Evolutionary conservation across 805 yeast genomes (phyloP), one percentile per base, ranked within the genome.

Genomic region (Ogataea pignaliae): DNA sequence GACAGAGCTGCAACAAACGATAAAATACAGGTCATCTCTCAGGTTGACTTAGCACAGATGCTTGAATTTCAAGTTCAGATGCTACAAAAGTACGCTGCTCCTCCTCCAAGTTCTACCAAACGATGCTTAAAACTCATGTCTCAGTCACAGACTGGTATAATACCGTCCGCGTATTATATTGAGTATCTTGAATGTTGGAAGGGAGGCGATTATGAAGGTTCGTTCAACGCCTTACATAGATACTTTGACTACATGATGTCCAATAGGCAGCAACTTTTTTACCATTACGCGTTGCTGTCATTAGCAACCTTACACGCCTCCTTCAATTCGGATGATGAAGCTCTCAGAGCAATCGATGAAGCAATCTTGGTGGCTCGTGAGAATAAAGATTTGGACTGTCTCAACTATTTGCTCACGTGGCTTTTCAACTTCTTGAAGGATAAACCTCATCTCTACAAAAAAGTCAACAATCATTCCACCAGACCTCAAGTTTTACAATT

Each of bases 291-390:
- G 1, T 66, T 88, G 29, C 69, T 87, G 15, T 81, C 85, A 2
- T 65, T 84, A 39, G 95, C 93, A 0, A 71, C 85, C 0, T 64
- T 86, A 34, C 88, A 87, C 51, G 81, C 83, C 17, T 76, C 75
- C 41, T 85, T 84, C 59, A 80, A 81, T 28, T 79, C 81, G 44
- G 75, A 76, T 49, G 73, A 72, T 11, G 83, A 83, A 46, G 95
- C 96, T 0, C 60, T 88, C 12, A 73, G 83, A 50, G 83, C 95
- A 1, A 85, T 88, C 9, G 88, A 85, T 49, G 97, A 89, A 60
- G 93, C 97, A 0, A 84, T 88, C 2, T 72, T 85, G 7, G 88
- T 89, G 3, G 97, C 97, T 0, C 69, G 97, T 52, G 96, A 89
- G 55, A 83, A 84, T 53, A 81, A 81, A 48, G 96, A 90, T 60